Percentiles rank a stretch among this genome's conserved stretches.
phyloP scores from a whole-genome alignment of 257 asterid species.

The Solanum lignicaule region DNA sequence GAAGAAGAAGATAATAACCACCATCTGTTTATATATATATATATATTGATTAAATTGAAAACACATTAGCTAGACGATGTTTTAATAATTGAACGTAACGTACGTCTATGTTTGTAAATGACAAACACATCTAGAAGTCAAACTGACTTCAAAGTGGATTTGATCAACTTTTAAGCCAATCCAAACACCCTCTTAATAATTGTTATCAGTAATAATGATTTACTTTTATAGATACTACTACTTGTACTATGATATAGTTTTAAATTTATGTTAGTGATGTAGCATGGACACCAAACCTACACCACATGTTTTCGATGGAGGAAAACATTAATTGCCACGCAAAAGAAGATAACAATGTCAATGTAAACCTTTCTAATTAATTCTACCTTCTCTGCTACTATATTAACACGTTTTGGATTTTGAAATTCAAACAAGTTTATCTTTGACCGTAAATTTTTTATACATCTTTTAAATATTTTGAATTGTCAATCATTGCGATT shows the following conservation, averaged over 20 bases:
- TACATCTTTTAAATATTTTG: too few relatives aligned
- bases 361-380: background rate
- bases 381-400: background rate
- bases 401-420: too few relatives aligned
- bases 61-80: background rate
- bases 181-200: background rate
- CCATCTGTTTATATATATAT: background rate
- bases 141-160: too few relatives aligned
- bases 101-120: background rate
- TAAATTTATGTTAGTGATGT: background rate
- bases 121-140: background rate
- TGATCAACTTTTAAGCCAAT: too few relatives aligned
- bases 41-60: background rate
- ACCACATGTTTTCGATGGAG: background rate
- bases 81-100: background rate
- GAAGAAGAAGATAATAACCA: background rate
- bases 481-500: background rate
- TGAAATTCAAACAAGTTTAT: too few relatives aligned
- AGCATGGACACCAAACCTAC: background rate
- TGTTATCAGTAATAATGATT: background rate
- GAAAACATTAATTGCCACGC: background rate
- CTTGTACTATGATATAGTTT: background rate
- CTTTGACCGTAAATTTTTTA: too few relatives aligned
- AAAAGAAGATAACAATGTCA: background rate
- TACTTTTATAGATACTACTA: background rate